Evolutionary conservation across 2,329 filamentous ascomycete genomes (phyloP).

Genomic region (Penicillium carneum): DNA sequence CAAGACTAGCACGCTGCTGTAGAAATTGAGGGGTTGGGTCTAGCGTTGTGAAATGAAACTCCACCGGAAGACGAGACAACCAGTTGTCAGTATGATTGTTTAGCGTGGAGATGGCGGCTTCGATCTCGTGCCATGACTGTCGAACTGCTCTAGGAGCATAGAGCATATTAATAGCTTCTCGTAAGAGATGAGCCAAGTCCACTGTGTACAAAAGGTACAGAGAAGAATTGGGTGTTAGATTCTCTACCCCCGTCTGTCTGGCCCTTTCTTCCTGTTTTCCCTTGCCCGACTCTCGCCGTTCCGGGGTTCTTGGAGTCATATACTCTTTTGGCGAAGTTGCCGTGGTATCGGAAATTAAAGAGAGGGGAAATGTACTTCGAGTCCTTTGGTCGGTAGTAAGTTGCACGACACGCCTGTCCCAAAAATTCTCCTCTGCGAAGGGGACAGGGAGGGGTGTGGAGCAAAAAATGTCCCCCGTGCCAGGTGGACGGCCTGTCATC

Average conservation of each 20-base stretch:
- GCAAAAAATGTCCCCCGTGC: constrained; percentile 49
- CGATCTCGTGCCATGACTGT: constrained; percentile 49
- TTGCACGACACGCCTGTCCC: constrained; percentile 40
- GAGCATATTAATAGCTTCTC: constrained; percentile 47
- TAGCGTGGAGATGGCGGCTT: constrained; percentile 44
- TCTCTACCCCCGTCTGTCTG: constrained; percentile 38
- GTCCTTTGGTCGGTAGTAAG: constrained; percentile 46
- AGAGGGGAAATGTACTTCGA: constrained; percentile 41
- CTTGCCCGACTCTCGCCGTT: constrained; percentile 17
- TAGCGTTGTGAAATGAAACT: constrained; percentile 45
- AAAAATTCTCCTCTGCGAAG: constrained; percentile 49
- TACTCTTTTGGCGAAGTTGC: constrained; percentile 6
- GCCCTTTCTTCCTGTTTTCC: constrained; percentile 28
- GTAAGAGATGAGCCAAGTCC: constrained; percentile 47
- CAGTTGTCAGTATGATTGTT: constrained; percentile 49
- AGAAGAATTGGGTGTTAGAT: constrained; percentile 46
- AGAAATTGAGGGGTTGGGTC: constrained; percentile 39
- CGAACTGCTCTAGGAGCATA: constrained; percentile 49
- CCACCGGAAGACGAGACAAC: constrained; percentile 48
- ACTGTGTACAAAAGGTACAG: constrained; percentile 52
- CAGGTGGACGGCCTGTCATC: constrained; percentile 54
- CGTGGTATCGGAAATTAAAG: constrained; percentile 27
- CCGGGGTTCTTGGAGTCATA: constrained; percentile 24
- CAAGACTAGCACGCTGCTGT: constrained; percentile 47
- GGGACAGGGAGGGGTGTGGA: constrained; percentile 53